Evolutionary conservation across 257 asterid genomes (phyloP).

Genomic region (Scutellaria galericulata): DNA sequence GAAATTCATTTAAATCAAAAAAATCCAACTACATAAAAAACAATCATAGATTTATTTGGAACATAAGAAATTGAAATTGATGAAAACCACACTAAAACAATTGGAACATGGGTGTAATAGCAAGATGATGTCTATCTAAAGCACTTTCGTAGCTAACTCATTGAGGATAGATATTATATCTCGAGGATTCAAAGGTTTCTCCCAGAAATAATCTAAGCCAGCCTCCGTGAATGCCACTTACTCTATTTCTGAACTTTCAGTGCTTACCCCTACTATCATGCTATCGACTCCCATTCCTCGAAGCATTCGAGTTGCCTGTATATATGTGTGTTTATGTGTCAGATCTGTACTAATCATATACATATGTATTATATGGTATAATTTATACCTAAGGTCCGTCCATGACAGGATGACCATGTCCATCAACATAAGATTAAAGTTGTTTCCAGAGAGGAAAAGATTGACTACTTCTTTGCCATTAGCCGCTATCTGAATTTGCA

Average conservation of each 20-base stretch:
- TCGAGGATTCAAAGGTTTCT: slow-evolving; percentile 40
- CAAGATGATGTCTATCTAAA: background rate
- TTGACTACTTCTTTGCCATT: slow-evolving; percentile 59
- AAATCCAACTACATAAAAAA: background rate
- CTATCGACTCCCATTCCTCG: slow-evolving; percentile 49
- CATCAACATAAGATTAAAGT: slow-evolving; percentile 56
- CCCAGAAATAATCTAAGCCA: slow-evolving; percentile 49
- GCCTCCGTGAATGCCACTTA: slow-evolving; percentile 45
- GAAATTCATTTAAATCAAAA: too few relatives aligned
- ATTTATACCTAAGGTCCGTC: too few relatives aligned
- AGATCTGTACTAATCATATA: too few relatives aligned
- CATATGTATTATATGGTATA: too few relatives aligned
- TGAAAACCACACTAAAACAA: background rate
- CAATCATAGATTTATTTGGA: background rate
- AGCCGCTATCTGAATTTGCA: slow-evolving; percentile 40
- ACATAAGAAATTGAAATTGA: background rate
- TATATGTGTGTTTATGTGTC: slow-evolving; percentile 27
- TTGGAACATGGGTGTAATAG: background rate
- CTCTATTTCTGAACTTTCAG: slow-evolving; percentile 12
- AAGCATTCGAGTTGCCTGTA: slow-evolving; percentile 32
- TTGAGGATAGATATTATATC: slow-evolving; percentile 32
- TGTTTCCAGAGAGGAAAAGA: slow-evolving; percentile 41
- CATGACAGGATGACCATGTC: slow-evolving; percentile 62
- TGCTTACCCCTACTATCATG: slow-evolving; percentile 22
- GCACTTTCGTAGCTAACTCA: slow-evolving; percentile 41